These are phyloP conservation scores for Daldinia sp. DNA, from an alignment of 2,329 filamentous ascomycete species.

Conservation along the genomic window DNA sequence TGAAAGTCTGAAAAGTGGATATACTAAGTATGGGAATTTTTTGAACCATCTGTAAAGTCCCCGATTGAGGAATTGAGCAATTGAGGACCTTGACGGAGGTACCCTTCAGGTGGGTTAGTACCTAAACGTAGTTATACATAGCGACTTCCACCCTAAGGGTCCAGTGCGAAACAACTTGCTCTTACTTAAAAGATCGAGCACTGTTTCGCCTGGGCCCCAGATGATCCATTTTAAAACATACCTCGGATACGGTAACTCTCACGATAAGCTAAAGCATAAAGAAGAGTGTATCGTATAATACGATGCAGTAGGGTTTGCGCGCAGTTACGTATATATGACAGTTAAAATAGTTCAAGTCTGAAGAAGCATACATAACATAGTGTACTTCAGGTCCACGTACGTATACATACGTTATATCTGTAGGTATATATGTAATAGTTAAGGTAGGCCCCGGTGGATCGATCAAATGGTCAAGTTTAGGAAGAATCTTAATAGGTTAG, in stretches of 20 bases:
- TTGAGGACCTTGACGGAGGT: slow-evolving; percentile 42
- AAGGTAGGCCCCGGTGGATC: slow-evolving; percentile 24
- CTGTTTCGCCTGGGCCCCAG: slow-evolving; percentile 7
- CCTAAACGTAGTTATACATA: slow-evolving; percentile 1
- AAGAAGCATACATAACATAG: neutral
- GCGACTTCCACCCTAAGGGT: neutral
- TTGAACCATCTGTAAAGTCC: slow-evolving; percentile 34
- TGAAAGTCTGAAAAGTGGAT: slow-evolving; percentile 45
- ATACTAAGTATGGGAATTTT: slow-evolving; percentile 37
- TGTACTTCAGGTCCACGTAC: neutral
- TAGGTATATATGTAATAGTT: slow-evolving; percentile 3
- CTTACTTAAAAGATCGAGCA: neutral
- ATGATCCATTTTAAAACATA: slow-evolving; percentile 7
- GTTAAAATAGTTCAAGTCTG: too few relatives aligned
- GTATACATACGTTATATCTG: neutral
- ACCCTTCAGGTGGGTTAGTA: slow-evolving; percentile 25
- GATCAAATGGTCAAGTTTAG: slow-evolving; percentile 22
- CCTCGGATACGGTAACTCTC: slow-evolving; percentile 14
- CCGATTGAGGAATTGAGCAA: slow-evolving; percentile 15
- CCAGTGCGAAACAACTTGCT: neutral
- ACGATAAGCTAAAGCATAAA: slow-evolving; percentile 24
- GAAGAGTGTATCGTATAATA: slow-evolving; percentile 3
- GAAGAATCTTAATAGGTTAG: slow-evolving; percentile 21
- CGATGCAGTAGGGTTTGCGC: neutral
- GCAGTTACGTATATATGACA: slow-evolving; percentile 1